phyloP scores from a whole-genome alignment of 2,329 filamentous ascomycete genomes.

The Pseudogymnoascus sp. region DNA sequence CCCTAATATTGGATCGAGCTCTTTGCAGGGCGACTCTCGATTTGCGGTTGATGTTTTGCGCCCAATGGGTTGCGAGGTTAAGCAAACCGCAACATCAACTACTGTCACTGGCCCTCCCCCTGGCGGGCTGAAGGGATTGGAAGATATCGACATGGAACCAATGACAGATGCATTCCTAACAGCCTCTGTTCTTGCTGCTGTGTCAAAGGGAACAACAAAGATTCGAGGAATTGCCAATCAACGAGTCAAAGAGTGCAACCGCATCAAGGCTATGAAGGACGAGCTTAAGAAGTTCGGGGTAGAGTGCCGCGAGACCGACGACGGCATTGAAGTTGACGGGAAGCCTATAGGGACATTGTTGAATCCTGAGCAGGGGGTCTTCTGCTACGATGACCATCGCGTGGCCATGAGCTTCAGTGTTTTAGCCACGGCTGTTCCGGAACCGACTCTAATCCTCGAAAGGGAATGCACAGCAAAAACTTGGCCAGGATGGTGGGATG shows the following conservation, averaged over 20 bases:
- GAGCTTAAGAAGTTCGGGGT: constrained; percentile 93
- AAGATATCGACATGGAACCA: constrained; percentile 92
- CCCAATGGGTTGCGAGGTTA: constrained; percentile 89
- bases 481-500: constrained; percentile 99
- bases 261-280: constrained; percentile 90
- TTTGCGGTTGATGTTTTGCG: constrained; percentile 85
- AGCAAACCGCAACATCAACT: constrained; percentile 78
- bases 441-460: constrained; percentile 73
- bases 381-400: constrained; percentile 95
- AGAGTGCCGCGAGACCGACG: constrained; percentile 76
- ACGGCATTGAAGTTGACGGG: constrained; percentile 75
- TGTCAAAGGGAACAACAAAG: constrained; percentile 73
- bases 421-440: constrained; percentile 64
- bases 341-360: constrained; percentile 42
- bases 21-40: constrained; percentile 87
- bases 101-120: constrained; percentile 83
- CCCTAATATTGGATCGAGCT: constrained; percentile 88
- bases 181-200: constrained; percentile 85
- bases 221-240: constrained; percentile 97
- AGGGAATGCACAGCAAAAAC: constrained; percentile 94
- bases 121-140: constrained; percentile 67
- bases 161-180: constrained; percentile 99
- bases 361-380: constrained; percentile 60
- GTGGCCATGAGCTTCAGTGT: constrained; percentile 99
- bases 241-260: constrained; percentile 95